These are phyloP conservation scores for Pythium coloratum DNA, from an alignment of 352 stramenopile species.

Conservation along the genomic window DNA sequence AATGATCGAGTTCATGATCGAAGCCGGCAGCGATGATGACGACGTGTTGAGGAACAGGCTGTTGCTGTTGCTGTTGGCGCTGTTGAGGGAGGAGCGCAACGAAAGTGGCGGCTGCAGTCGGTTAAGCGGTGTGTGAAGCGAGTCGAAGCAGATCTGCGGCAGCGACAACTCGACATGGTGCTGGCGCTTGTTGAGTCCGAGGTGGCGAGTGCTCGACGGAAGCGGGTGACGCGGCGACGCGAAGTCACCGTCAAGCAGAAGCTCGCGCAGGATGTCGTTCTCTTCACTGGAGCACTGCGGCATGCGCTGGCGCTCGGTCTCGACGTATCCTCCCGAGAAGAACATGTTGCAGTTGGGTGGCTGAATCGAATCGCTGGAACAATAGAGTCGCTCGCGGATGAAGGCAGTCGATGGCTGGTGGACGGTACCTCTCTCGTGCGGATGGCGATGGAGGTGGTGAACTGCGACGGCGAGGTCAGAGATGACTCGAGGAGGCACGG, in stretches of 20 bases:
- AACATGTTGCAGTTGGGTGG: slow-evolving; percentile 43
- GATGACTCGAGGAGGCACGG: not conserved
- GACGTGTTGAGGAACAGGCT: slow-evolving; percentile 33
- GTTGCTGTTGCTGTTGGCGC: slow-evolving; percentile 1
- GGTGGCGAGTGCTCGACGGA: slow-evolving; percentile 46
- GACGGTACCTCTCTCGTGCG: not conserved
- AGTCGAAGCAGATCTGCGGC: slow-evolving; percentile 69
- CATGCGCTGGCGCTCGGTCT: slow-evolving; percentile 53
- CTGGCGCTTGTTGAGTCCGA: slow-evolving; percentile 42
- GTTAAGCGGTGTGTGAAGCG: slow-evolving; percentile 45
- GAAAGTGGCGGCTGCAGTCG: slow-evolving; percentile 45
- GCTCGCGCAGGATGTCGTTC: slow-evolving; percentile 72
- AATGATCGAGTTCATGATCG: slow-evolving; percentile 68
- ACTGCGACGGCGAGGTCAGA: not conserved
- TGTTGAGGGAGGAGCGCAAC: slow-evolving; percentile 36
- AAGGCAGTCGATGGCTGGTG: not conserved
- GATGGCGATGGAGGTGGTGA: not conserved
- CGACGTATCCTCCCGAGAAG: slow-evolving; percentile 68
- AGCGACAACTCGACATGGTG: slow-evolving; percentile 71
- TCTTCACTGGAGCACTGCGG: slow-evolving; percentile 52
- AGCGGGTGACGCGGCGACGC: slow-evolving; percentile 57
- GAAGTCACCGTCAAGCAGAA: slow-evolving; percentile 71
- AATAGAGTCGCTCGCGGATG: not conserved
- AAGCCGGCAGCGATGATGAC: slow-evolving; percentile 43
- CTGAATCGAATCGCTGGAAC: not conserved